phyloP scores from a whole-genome alignment of 495 filamentous ascomycete genomes.

The Trypethelium eluteriae region DNA sequence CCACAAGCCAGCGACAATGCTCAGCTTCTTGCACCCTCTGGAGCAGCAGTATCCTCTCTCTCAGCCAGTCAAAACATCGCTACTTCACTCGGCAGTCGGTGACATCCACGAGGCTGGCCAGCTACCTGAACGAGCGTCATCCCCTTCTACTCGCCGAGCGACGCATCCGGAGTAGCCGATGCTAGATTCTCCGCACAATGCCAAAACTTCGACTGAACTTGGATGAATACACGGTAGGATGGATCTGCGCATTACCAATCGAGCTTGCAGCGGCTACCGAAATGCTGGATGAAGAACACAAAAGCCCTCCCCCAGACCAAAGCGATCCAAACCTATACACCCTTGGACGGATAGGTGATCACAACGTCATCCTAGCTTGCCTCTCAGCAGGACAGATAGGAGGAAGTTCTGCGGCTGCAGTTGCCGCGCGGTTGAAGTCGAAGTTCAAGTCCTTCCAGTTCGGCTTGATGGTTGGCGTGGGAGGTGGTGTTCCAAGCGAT shows the following conservation, averaged over 20 bases:
- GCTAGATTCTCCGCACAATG: not conserved
- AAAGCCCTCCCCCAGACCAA: conserved; percentile 2
- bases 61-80: not conserved
- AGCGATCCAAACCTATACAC: conserved; percentile 34
- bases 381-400: conserved; percentile 35
- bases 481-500: conserved; percentile 15
- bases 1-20: too few relatives aligned
- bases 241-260: conserved; percentile 42
- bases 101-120: not conserved
- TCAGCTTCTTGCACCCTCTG: too few relatives aligned
- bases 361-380: conserved; percentile 42
- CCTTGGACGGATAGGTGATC: conserved; percentile 34
- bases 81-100: not conserved
- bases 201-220: not conserved
- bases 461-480: conserved; percentile 17
- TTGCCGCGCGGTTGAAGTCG: conserved; percentile 28
- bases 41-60: too few relatives aligned
- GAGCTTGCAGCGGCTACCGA: conserved; percentile 40
- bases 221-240: conserved; percentile 41
- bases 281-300: conserved; percentile 45
- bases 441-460: conserved; percentile 33
- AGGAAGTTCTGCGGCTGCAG: conserved; percentile 28
- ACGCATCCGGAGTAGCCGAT: not conserved
- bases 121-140: not conserved
- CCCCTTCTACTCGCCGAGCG: not conserved